phyloP scores from a whole-genome alignment of 169 alveolate genomes.

The Plasmodium adleri region DNA sequence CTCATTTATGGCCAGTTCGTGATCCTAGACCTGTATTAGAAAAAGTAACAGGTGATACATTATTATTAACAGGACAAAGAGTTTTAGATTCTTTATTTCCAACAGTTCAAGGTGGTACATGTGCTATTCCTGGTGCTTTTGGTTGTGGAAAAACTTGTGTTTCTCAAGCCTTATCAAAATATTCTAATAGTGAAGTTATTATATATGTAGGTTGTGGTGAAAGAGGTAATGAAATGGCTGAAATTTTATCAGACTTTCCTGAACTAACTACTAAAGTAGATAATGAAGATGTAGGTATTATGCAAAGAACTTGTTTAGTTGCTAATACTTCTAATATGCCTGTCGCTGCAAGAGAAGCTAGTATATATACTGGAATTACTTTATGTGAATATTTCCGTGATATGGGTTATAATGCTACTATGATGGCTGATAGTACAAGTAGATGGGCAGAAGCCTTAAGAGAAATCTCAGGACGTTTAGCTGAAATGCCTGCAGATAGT shows the following conservation, averaged over 20 bases:
- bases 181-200: conserved; percentile 96
- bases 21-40: conserved; percentile 98
- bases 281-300: conserved; percentile 94
- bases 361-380: conserved; percentile 98
- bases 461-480: conserved; percentile 99
- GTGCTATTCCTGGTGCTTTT: conserved; percentile 99
- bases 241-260: conserved; percentile 99
- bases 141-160: conserved; percentile 99
- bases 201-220: conserved; percentile 99
- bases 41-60: conserved; percentile 94
- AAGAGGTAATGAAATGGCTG: conserved; percentile 99
- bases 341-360: conserved; percentile 99
- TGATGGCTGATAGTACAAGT: conserved; percentile 99
- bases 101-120: conserved; percentile 98
- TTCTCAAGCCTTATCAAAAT: conserved; percentile 98
- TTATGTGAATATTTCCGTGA: conserved; percentile 99
- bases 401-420: conserved; percentile 98
- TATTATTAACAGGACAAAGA: conserved; percentile 98
- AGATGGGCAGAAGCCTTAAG: conserved; percentile 99
- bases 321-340: conserved; percentile 99
- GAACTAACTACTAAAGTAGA: conserved; percentile 94
- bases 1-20: conserved; percentile 99
- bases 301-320: conserved; percentile 99
- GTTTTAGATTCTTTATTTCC: conserved; percentile 98
- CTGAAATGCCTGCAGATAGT: conserved; percentile 99